Base-by-base conservation (phyloP, 1,139 yeast species). In the Debaryomyces robertsiae region DNA sequence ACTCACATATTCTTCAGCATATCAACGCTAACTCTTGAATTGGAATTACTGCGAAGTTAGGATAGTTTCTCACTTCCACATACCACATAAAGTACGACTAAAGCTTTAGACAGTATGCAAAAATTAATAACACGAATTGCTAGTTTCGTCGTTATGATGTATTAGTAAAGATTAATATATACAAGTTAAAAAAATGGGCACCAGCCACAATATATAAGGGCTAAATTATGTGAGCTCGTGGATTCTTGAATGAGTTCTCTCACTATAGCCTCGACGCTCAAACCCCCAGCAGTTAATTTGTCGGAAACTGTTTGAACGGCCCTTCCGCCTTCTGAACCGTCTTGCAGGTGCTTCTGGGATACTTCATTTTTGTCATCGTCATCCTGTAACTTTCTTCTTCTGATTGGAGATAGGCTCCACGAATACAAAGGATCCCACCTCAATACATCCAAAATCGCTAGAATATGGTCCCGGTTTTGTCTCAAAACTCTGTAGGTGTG, bases 361-460 rank as follows among this genome's bases (percentile, higher is more conserved):
- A 52, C 50, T 13, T 57, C 61, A 5, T 50, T 47, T 32, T 47
- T 43, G 2, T 45, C 51, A 14, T 56, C 67, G 23, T 62, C 69
- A 28, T 69, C 76, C 53, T 84, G 89, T 14, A 84, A 54, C 47
- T 73, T 77, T 47, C 73, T 75, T 56, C 73, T 79, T 42, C 84
- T 59, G 10, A 85, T 60, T 0, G 94, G 93, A 0, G 95, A 84
- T 33, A 88, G 69, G 1, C 84, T 80, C 98, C 98, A 93, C 1
- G 87, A 77, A 55, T 91, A 91, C 43, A 94, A 72, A 0, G 98
- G 98, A 71, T 94, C 98, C 77, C 94, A 89, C 50, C 85, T 73
- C 48, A 94, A 65, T 6, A 93, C 95, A 55, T 91, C 94, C 44
- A 94, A 66, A 37, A 94, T 87, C 17, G 95, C 85, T 56, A 83